Evolutionary conservation across 768 basidiomycete genomes (phyloP), one percentile per base, ranked within the genome.

Genomic region (Amanita molliuscula): DNA sequence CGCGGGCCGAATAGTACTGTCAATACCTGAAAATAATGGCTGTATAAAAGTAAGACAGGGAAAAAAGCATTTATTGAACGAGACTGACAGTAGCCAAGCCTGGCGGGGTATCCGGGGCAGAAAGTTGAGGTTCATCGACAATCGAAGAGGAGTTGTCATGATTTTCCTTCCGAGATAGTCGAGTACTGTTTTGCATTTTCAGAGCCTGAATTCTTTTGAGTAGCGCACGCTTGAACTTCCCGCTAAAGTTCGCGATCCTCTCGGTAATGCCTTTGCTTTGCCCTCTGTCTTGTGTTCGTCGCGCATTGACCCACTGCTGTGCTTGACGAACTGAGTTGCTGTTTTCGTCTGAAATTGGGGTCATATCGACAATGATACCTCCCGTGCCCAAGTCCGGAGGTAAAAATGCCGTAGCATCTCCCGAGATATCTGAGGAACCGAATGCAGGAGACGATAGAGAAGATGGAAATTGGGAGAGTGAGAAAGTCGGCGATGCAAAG

Each of bases 211-310:
- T 10, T 38, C 54, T 60, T 29, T 52, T 33, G 23, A 57, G 55
- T 25, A 65, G 45, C n/a, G 65, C 16, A 34, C 49, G 59, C 48
- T 61, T 66, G 16, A 67, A 44, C 48, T 59, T 64, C 52, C 55
- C 57, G 38, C 65, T 55, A 6, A 66, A 41, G 34, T 56, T 59
- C 50, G 58, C 64, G 41, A 67, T 52, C 43, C 51, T 63, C 38
- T 49, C 53, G 6, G 61, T 7, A 28, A 64, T 37, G 10, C 56
- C 47, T 31, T 44, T 21, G 23, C 10, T 34, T 4, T 23, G 44
- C 23, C 16, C 29, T 26, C 28, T 9, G 2, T 28, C 23, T 42
- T 26, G 41, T 13, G n/a, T 15, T 15, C 16, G 16, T 31, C 28
- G n/a, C 15, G 7, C 6, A 33, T 45, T 8, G 16, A 18, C 23